These are phyloP conservation scores for Globisporangium nagaii DNA, from an alignment of 352 stramenopile species.

Conservation along the genomic window DNA sequence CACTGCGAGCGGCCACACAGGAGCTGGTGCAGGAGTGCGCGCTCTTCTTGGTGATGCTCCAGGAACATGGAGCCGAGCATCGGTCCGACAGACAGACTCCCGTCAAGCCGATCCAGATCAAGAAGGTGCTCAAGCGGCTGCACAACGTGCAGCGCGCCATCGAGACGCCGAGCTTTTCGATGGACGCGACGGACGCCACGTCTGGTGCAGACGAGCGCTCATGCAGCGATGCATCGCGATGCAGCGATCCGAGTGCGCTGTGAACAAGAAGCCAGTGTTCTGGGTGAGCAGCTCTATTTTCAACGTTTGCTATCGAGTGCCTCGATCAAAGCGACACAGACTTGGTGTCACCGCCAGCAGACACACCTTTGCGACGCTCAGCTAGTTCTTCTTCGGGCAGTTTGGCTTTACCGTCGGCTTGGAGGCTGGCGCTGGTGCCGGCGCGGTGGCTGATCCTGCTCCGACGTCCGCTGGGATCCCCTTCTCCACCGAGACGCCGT, in stretches of 20 bases:
- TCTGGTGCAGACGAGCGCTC: background rate
- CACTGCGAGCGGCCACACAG: slow-evolving; percentile 18
- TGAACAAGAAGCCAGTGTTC: too few relatives aligned
- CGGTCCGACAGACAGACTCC: slow-evolving; percentile 5
- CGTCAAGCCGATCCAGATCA: slow-evolving; percentile 51
- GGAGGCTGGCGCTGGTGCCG: background rate
- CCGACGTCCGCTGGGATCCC: background rate
- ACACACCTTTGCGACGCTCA: too few relatives aligned
- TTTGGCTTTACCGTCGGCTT: background rate
- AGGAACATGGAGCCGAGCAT: slow-evolving; percentile 28
- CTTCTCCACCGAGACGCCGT: slow-evolving; percentile 53
- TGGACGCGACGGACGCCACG: too few relatives aligned
- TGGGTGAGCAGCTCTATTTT: too few relatives aligned
- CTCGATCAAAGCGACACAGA: too few relatives aligned
- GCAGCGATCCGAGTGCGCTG: too few relatives aligned
- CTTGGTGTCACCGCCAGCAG: background rate
- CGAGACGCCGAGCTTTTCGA: background rate
- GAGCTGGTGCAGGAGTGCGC: slow-evolving; percentile 43
- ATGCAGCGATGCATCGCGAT: background rate
- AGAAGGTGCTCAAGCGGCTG: slow-evolving; percentile 31
- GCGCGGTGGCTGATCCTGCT: slow-evolving; percentile 14
- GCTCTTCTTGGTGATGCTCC: slow-evolving; percentile 40
- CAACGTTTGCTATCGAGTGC: too few relatives aligned
- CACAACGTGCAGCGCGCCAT: slow-evolving; percentile 23
- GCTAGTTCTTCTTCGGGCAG: slow-evolving; percentile 4